These are phyloP conservation scores for Neonectria punicea DNA, from an alignment of 2,329 filamentous ascomycete genomes.

Conservation along the genomic window DNA sequence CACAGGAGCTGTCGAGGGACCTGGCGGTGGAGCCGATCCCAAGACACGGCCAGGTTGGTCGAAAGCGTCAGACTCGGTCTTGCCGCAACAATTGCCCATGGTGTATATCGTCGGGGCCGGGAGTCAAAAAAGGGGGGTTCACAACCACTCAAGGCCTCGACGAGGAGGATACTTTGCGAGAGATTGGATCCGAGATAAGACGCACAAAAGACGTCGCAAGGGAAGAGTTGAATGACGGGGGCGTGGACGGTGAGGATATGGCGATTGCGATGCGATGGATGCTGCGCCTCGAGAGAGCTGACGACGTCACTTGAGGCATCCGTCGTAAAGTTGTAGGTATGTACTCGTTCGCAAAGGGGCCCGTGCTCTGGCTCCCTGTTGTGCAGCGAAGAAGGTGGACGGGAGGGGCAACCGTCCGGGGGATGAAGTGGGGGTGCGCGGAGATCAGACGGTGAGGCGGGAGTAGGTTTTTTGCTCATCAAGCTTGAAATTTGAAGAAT, in stretches of 20 bases:
- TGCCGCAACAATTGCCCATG: conserved; percentile 93
- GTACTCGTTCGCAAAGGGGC: background rate
- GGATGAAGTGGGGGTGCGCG: background rate
- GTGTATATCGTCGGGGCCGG: background rate
- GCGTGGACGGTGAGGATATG: background rate
- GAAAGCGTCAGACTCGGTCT: conserved; percentile 77
- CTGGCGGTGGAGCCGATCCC: conserved; percentile 62
- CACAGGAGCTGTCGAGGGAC: conserved; percentile 61
- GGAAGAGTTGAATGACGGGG: background rate
- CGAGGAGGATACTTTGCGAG: background rate
- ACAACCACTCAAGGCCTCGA: too few species aligned
- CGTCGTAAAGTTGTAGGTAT: too few species aligned
- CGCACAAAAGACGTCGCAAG: too few species aligned
- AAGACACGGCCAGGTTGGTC: conserved; percentile 78
- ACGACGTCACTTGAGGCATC: background rate
- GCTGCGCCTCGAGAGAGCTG: background rate
- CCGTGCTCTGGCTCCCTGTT: too few species aligned
- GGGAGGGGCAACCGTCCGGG: background rate
- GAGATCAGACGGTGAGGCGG: background rate
- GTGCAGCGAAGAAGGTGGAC: background rate
- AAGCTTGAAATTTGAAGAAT: too few species aligned
- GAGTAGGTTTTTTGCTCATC: too few species aligned
- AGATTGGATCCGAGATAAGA: background rate
- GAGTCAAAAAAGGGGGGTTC: background rate
- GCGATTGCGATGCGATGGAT: background rate